Evolutionary conservation across 2,329 filamentous ascomycete genomes (phyloP), one percentile per base, ranked within the genome.

Genomic region (Periconia sp.): DNA sequence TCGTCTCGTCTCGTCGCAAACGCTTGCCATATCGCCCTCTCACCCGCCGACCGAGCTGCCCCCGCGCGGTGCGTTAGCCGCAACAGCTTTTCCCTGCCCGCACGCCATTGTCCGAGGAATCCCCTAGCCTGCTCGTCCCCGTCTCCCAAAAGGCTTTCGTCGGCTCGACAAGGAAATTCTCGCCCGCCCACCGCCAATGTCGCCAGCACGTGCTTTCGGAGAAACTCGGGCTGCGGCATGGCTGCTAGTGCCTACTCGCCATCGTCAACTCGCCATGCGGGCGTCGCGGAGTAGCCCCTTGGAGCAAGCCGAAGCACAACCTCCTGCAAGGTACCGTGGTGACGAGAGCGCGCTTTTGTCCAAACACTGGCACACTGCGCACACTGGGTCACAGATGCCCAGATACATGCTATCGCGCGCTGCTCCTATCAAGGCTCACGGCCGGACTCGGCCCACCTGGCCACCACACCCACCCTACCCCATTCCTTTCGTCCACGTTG

Each of bases 171-270:
- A 34, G 48, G 42, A 52, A 54, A 52, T 50, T 56, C 53, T 48
- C 52, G 26, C 31, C 17, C 11, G 31, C 5, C 4, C 23, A 15
- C 15, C 19, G 25, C 32, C 32, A 35, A 5, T 12, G 32, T 35
- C 12, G 5, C 21, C 7, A 8, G 36, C 26, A 61, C 56, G 51
- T 53, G 52, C 44, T 44, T n/a, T 54, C 59, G 59, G 59, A 51
- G 26, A 45, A 56, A 54, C 36, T 59, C 58, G 58, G 58, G 48
- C 46, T 35, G 30, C 36, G 16, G 30, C 15, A 15, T 19, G 15
- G 30, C 16, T 17, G 35, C n/a, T n/a, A n/a, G n/a, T n/a, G n/a
- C n/a, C n/a, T n/a, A n/a, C n/a, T n/a, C n/a, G n/a, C n/a, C n/a
- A n/a, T n/a, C n/a, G n/a, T n/a, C n/a, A n/a, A n/a, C n/a, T n/a